phyloP scores from a whole-genome alignment of 331 rosid species.

The Pyrus hybrid region DNA sequence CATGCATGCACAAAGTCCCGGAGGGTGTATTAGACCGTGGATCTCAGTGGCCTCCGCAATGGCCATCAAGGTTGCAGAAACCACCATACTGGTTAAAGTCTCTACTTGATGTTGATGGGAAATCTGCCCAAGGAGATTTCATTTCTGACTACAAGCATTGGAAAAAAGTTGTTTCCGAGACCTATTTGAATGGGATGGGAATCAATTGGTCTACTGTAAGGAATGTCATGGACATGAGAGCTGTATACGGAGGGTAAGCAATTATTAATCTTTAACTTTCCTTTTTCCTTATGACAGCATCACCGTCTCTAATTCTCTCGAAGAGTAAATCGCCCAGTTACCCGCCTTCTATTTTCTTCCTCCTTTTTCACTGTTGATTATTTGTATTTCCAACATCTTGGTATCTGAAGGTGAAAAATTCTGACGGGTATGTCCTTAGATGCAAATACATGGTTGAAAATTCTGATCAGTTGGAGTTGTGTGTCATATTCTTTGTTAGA shows the following conservation, averaged over 20 bases:
- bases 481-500: too few relatives aligned
- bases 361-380: too few relatives aligned
- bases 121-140: conserved; percentile 51
- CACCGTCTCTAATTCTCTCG: background rate
- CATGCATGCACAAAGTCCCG: conserved; percentile 69
- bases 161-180: conserved; percentile 50
- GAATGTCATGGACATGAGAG: conserved; percentile 86
- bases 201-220: conserved; percentile 65
- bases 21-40: conserved; percentile 48
- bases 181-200: conserved; percentile 64
- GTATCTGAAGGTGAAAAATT: too few relatives aligned
- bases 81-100: conserved; percentile 77
- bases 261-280: background rate
- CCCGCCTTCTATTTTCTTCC: too few relatives aligned
- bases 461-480: too few relatives aligned
- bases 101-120: conserved; percentile 48
- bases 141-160: conserved; percentile 58
- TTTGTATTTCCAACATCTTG: too few relatives aligned
- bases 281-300: background rate
- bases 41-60: conserved; percentile 55
- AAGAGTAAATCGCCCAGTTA: too few relatives aligned
- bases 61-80: conserved; percentile 74
- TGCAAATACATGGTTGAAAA: too few relatives aligned
- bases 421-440: too few relatives aligned
- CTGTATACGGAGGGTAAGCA: conserved; percentile 80